A percentile compares a stretch with the other conserved stretches of the same genome.
Evolutionary conservation across 2,329 filamentous ascomycete genomes (phyloP).

Genomic region (Venturia aucupariae): DNA sequence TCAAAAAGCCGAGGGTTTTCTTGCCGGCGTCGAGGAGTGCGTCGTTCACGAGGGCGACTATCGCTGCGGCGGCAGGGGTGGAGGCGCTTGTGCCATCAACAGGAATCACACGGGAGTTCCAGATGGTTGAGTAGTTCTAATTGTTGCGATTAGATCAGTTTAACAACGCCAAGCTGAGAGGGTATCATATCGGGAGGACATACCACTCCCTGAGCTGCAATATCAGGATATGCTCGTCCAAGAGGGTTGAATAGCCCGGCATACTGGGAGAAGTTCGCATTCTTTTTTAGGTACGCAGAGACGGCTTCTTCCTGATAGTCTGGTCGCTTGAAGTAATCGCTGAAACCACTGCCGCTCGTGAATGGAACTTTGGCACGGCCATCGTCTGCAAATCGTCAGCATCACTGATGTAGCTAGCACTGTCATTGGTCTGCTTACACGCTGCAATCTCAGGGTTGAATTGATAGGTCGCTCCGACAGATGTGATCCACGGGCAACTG

Average conservation of each 20-base stretch:
- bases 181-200: background rate
- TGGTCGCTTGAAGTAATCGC: constrained; percentile 30
- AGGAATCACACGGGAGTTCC: background rate
- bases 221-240: constrained; percentile 16
- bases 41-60: constrained; percentile 51
- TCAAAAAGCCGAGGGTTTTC: constrained; percentile 43
- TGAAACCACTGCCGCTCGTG: constrained; percentile 31
- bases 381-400: background rate
- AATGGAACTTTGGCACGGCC: constrained; percentile 18
- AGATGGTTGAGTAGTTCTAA: constrained; percentile 6
- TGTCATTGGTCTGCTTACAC: background rate
- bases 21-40: constrained; percentile 40
- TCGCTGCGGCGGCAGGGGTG: constrained; percentile 42
- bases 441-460: constrained; percentile 22
- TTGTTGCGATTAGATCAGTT: background rate
- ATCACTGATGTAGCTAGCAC: background rate
- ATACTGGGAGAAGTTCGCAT: constrained; percentile 5
- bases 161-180: background rate
- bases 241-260: constrained; percentile 10
- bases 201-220: constrained; percentile 14
- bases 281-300: background rate
- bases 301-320: constrained; percentile 13
- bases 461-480: constrained; percentile 27
- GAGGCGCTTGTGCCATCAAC: constrained; percentile 14
- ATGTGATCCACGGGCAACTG: constrained; percentile 39